Base-by-base conservation (phyloP, 1,284 basidiomycete genomes). In the Austropuccinia psidii region DNA sequence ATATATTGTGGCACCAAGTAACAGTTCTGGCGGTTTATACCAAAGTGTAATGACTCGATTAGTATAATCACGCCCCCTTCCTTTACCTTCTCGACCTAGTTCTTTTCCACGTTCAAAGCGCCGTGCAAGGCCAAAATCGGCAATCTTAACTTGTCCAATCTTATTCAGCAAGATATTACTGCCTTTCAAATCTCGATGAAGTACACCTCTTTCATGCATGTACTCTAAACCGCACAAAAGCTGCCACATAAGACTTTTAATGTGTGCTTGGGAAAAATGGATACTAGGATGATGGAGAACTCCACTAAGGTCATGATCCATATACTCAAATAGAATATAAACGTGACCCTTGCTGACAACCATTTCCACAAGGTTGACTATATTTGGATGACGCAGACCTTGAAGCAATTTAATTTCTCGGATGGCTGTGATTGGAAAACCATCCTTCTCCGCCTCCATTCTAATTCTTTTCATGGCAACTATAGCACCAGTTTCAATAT, bases 301-400 rank as follows among this genome's bases (percentile, higher is more conserved):
- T 1, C 97, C 97, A 2, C 93, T 97, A 65, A 99, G 85, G 80
- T 99, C 96, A 81, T 98, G 95, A 79, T 98, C 93, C 91, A 98
- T 93, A 81, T 99, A 99, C 81, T 98, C 94, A 79, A 98, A 93
- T 33, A 99, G 95, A 94, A 98, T 98, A 82, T 94, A 97, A 24
- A 97, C 92, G 50, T 90, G 90, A 70, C 92, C 94, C 77, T 91
- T 91, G 0, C 93, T 92, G 0, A 98, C 93, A 89, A 99, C 93
- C 91, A 99, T 98, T 82, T 99, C 97, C 76, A 90, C 88, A 64
- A 99, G 82, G 47, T 86, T 86, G 37, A 99, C 88, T 33, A 99
- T 86, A 79, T 98, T 98, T 49, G 86, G 85, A 81, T 99, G 95
- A 62, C 87, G 85, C 62, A 99, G 81, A 1, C 89, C 90, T 81